Evolutionary conservation across 139 green algal genomes (phyloP).

Genomic region (Tetraselmis chui): DNA sequence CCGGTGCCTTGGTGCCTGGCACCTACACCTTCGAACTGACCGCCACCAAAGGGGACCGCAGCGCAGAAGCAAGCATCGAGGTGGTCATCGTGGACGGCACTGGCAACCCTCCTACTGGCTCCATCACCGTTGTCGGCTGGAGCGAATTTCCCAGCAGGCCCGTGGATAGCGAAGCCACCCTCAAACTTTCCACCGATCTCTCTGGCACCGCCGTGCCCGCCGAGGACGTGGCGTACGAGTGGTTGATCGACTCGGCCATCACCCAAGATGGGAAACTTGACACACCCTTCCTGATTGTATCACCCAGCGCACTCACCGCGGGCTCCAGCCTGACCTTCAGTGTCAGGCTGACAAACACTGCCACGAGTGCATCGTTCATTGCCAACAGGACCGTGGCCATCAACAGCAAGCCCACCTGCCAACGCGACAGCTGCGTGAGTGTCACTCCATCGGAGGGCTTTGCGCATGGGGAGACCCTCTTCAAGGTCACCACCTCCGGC

Average conservation of each 20-base stretch:
- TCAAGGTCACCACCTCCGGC: not conserved
- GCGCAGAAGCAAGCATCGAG: not conserved
- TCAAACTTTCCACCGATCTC: not conserved
- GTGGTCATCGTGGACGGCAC: not conserved
- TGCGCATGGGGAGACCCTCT: not conserved
- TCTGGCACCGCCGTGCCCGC: not conserved
- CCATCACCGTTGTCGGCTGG: not conserved
- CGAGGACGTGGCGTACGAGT: not conserved
- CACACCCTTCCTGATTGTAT: not conserved
- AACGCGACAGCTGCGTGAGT: not conserved
- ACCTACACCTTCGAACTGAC: not conserved
- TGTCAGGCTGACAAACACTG: not conserved
- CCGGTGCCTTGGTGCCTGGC: not conserved
- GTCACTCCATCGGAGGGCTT: not conserved
- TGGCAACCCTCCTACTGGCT: not conserved
- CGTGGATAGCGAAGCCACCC: not conserved
- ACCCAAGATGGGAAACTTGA: not conserved
- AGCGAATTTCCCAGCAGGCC: not conserved
- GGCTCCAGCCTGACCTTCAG: not conserved
- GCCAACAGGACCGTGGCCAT: not conserved
- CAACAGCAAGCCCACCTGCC: not conserved
- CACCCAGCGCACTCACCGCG: not conserved
- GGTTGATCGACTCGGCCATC: not conserved
- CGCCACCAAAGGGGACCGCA: not conserved
- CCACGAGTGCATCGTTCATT: not conserved